Evolutionary conservation across 768 basidiomycete species (phyloP).

Genomic region (Artomyces pyxidatus): DNA sequence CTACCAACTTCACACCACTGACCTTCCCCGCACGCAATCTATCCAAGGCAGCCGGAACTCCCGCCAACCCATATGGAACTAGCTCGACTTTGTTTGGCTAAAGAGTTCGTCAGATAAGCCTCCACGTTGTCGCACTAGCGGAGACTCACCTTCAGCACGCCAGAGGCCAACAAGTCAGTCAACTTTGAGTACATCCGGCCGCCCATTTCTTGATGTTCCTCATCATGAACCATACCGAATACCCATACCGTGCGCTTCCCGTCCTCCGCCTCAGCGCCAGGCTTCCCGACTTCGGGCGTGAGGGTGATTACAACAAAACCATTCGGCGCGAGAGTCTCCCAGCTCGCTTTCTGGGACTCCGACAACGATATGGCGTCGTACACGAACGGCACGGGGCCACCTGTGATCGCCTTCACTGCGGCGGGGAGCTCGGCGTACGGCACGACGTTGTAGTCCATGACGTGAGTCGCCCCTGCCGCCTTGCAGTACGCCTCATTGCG

Average conservation of each 20-base stretch:
- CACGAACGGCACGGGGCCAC: constrained; percentile 4
- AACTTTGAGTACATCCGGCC: constrained; percentile 1
- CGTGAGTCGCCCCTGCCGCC: constrained; percentile 12
- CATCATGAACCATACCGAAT: background rate
- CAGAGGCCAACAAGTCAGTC: constrained; percentile 1
- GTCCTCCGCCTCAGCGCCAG: background rate
- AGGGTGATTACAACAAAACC: constrained; percentile 8
- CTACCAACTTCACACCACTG: constrained; percentile 21
- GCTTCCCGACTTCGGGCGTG: background rate
- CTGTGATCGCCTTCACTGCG: constrained; percentile 7
- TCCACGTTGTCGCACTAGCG: background rate
- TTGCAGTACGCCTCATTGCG: constrained; percentile 7
- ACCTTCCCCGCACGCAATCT: constrained; percentile 11
- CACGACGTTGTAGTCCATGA: constrained; percentile 13
- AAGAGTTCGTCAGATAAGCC: background rate
- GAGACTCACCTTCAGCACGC: constrained; percentile 7
- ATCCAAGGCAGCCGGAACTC: constrained; percentile 17
- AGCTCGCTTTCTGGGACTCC: constrained; percentile 10
- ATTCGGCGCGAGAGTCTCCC: constrained; percentile 8
- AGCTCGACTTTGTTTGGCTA: constrained; percentile 19
- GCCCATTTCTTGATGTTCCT: constrained; percentile 3
- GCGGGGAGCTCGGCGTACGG: constrained; percentile 5
- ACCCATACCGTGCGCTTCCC: background rate
- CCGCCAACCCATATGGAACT: constrained; percentile 17
- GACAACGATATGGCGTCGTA: constrained; percentile 14